Evolutionary conservation across 345 rosid genomes (phyloP).

Genomic region (Eucalyptus regnans): DNA sequence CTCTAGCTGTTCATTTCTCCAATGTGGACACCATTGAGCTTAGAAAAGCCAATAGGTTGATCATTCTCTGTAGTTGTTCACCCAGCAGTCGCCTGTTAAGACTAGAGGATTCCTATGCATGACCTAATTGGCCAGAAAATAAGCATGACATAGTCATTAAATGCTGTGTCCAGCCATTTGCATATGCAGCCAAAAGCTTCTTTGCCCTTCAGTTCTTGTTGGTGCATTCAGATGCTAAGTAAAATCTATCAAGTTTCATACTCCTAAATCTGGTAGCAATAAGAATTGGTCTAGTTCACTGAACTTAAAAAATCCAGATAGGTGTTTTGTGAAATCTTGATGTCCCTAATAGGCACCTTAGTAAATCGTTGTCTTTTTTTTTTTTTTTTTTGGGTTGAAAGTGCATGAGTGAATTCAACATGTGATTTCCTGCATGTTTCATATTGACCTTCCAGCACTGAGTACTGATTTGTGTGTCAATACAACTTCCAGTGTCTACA

Average conservation of each 20-base stretch:
- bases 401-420: background rate
- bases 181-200: background rate
- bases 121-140: background rate
- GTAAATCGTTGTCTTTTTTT: background rate
- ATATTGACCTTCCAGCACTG: background rate
- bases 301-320: background rate
- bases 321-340: background rate
- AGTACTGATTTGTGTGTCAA: background rate
- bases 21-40: background rate
- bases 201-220: background rate
- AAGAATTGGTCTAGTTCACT: background rate
- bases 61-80: background rate
- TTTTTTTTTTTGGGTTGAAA: background rate
- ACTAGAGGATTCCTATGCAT: background rate
- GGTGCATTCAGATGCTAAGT: background rate
- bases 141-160: background rate
- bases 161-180: background rate
- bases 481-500: slow-evolving; percentile 17
- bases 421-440: background rate
- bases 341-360: background rate
- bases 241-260: background rate
- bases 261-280: background rate
- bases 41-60: background rate
- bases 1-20: background rate
- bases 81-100: background rate